Conservation (phyloP, 129 eudicot genomes). For the Flaveria sonorensis region DNA sequence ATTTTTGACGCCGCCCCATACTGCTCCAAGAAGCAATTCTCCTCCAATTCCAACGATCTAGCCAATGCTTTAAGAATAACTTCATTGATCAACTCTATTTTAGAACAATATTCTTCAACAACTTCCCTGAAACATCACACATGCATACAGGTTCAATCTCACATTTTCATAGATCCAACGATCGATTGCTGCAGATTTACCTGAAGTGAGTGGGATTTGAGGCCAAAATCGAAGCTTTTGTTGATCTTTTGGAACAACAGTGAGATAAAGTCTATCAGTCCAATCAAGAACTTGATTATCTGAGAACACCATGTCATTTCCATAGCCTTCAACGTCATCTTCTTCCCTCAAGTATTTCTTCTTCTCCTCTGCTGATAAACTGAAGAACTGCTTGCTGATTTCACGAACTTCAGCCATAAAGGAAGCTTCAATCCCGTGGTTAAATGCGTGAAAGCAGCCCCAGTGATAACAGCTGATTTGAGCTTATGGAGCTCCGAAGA, state of each 20-base stretch:
- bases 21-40: conserved; percentile 47
- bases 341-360: conserved; percentile 39
- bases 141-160: not conserved
- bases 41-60: conserved; percentile 46
- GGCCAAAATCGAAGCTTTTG: conserved; percentile 63
- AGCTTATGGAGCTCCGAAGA: conserved; percentile 45
- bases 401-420: conserved; percentile 46
- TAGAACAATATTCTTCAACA: conserved; percentile 43
- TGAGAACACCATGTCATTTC: conserved; percentile 51
- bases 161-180: not conserved
- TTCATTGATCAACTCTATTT: conserved; percentile 26
- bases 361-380: conserved; percentile 52
- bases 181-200: conserved; percentile 24
- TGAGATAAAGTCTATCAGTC: conserved; percentile 55
- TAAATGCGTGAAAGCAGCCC: conserved; percentile 71
- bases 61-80: conserved; percentile 48
- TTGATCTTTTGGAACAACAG: conserved; percentile 42
- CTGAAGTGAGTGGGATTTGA: conserved; percentile 45
- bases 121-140: conserved; percentile 42
- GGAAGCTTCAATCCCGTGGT: conserved; percentile 53
- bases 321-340: conserved; percentile 63
- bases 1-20: conserved; percentile 43
- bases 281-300: conserved; percentile 62
- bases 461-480: conserved; percentile 46
- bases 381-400: conserved; percentile 39